phyloP scores from a whole-genome alignment of 2,329 filamentous ascomycete genomes.

The Aureobasidium sp. region DNA sequence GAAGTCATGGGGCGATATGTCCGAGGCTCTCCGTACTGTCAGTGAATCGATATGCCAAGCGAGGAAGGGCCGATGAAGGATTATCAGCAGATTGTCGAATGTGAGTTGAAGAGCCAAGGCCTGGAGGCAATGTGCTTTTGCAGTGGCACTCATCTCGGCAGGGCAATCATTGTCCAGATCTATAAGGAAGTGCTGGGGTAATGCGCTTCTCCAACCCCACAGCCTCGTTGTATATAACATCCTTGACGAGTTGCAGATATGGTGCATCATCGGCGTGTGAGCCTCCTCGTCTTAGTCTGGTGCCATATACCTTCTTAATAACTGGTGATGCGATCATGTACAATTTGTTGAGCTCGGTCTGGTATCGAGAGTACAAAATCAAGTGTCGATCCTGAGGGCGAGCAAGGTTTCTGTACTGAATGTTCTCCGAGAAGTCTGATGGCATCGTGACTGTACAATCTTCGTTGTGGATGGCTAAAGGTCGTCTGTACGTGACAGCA shows the following conservation, averaged over 20 bases:
- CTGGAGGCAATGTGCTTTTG: conserved; percentile 26
- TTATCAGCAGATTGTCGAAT: conserved; percentile 32
- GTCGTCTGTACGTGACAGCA: no score
- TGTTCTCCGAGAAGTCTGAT: no score
- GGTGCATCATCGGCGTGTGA: conserved; percentile 10
- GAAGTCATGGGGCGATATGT: no score
- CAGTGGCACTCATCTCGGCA: conserved; percentile 11
- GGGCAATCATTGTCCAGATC: conserved; percentile 18
- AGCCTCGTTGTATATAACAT: conserved; percentile 18
- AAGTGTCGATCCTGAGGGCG: no score
- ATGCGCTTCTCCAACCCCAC: conserved; percentile 19
- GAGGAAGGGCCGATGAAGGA: conserved; percentile 23
- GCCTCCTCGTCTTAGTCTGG: conserved; percentile 8
- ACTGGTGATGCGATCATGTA: conserved; percentile 25
- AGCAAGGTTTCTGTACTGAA: no score
- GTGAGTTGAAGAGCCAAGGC: conserved; percentile 36
- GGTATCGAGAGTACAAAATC: no score
- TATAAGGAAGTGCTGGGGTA: conserved; percentile 20
- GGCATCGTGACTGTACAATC: no score
- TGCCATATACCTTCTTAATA: conserved; percentile 24
- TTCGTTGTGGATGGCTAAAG: no score
- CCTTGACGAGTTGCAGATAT: conserved; percentile 17
- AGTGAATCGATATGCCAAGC: conserved; percentile 26
- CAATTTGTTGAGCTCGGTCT: conserved; percentile 23
- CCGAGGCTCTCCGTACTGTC: background rate